These are phyloP conservation scores for Spergularia marina DNA, from an alignment of 148 eudicot genomes.

Conservation along the genomic window DNA sequence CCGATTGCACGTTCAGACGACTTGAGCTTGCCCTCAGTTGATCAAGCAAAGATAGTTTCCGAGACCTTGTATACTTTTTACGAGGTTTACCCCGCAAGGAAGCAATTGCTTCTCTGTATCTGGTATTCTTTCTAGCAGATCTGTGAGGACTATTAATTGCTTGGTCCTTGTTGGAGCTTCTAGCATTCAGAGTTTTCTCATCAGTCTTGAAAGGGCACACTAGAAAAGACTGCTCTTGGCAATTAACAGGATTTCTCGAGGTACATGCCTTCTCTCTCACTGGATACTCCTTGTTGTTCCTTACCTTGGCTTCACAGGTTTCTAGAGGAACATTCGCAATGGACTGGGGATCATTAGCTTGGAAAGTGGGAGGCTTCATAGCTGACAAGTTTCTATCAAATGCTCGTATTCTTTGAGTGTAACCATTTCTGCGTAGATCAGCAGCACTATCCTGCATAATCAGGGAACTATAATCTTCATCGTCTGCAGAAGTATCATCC, in stretches of 20 bases:
- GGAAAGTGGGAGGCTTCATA: conserved; percentile 16
- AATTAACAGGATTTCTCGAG: not conserved
- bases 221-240: conserved; percentile 9
- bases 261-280: too few species aligned
- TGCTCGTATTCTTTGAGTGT: conserved; percentile 43
- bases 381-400: conserved; percentile 25
- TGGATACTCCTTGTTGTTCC: not conserved
- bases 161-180: conserved; percentile 14
- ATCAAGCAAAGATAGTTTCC: conserved; percentile 5
- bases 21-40: conserved; percentile 16
- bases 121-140: conserved; percentile 34
- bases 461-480: conserved; percentile 24
- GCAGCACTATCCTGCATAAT: conserved; percentile 29
- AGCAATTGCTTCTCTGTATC: conserved; percentile 33
- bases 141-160: conserved; percentile 32
- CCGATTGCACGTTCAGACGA: conserved; percentile 18
- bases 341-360: conserved; percentile 9
- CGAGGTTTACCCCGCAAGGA: conserved; percentile 24
- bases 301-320: conserved; percentile 7
- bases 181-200: not conserved
- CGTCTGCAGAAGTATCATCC: not conserved
- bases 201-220: conserved; percentile 14
- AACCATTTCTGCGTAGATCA: conserved; percentile 39
- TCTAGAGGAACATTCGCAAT: conserved; percentile 8
- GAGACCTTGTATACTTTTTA: conserved; percentile 18